Conservation (phyloP, 2,329 filamentous ascomycete genomes). For the Nemania serpens region DNA sequence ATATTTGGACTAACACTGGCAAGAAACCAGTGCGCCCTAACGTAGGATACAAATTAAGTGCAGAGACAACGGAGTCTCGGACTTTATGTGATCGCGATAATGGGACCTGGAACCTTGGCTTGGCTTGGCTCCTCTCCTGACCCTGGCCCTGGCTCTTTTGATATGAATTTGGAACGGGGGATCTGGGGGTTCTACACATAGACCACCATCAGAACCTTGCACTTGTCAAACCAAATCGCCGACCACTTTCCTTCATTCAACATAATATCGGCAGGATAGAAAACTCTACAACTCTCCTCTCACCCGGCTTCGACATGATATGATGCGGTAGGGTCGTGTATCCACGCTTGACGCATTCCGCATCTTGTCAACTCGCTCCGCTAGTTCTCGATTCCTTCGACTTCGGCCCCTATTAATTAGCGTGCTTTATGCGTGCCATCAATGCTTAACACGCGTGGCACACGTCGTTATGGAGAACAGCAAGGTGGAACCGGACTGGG, state of each 20-base stretch:
- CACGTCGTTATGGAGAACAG: not conserved
- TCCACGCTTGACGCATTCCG: not conserved
- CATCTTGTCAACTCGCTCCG: not conserved
- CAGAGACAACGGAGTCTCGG: no score
- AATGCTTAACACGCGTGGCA: not conserved
- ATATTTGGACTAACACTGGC: no score
- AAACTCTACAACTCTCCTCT: not conserved
- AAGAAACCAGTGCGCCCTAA: no score
- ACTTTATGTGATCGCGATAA: no score
- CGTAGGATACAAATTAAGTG: no score
- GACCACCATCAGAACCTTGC: not conserved
- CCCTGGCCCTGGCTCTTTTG: constrained; percentile 4
- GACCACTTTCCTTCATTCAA: no score
- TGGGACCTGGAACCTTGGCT: no score
- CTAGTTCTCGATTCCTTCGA: not conserved
- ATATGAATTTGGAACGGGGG: not conserved
- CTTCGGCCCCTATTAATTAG: not conserved
- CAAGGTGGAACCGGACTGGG: constrained; percentile 2
- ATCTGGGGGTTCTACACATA: not conserved
- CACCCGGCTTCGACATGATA: not conserved
- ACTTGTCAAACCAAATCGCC: not conserved
- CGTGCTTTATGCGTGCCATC: not conserved
- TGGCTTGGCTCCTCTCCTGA: no score
- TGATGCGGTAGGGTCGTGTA: not conserved
- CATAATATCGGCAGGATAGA: not conserved